Conservation (phyloP, 768 basidiomycete species). For the Boletus reticulatus region DNA sequence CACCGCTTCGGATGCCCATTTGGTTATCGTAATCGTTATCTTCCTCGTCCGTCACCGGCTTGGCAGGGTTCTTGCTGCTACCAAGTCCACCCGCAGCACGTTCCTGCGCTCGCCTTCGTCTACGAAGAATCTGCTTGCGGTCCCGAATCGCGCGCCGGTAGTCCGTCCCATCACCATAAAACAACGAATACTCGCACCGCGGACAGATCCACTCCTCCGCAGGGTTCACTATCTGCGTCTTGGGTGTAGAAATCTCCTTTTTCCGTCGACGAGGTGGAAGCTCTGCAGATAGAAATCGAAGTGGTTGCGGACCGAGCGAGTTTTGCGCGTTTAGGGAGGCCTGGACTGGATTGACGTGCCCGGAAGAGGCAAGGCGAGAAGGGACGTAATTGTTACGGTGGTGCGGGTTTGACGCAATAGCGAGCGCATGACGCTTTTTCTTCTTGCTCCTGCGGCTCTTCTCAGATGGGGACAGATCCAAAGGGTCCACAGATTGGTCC, state of each 20-base stretch:
- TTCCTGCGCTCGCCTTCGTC: conserved; percentile 71
- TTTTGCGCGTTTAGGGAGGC: conserved; percentile 43
- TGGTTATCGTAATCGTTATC: conserved; percentile 19
- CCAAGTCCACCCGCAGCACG: conserved; percentile 44
- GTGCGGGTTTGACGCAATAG: conserved; percentile 94
- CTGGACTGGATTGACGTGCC: conserved; percentile 37
- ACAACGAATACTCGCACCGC: conserved; percentile 90
- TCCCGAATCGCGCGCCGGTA: conserved; percentile 65
- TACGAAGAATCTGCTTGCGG: conserved; percentile 74
- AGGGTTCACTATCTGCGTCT: conserved; percentile 47
- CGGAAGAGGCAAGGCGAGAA: conserved; percentile 65
- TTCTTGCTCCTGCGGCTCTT: conserved; percentile 57
- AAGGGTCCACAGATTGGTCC: conserved; percentile 38
- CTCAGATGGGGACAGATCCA: conserved; percentile 35
- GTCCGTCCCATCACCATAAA: conserved; percentile 78
- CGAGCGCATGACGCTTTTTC: conserved; percentile 90
- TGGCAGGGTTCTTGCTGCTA: conserved; percentile 19
- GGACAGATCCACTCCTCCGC: conserved; percentile 93
- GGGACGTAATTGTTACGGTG: conserved; percentile 94
- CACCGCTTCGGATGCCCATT: neutral
- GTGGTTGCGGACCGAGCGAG: conserved; percentile 56
- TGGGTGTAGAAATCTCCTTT: conserved; percentile 26
- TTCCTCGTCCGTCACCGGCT: conserved; percentile 24
- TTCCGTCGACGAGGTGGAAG: conserved; percentile 49
- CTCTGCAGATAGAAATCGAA: conserved; percentile 68